Percentiles rank a stretch among this genome's conserved stretches.
These are phyloP conservation scores for Discostella stelligeroides DNA, from an alignment of 108 stramenopile species.

Conservation along the genomic window DNA sequence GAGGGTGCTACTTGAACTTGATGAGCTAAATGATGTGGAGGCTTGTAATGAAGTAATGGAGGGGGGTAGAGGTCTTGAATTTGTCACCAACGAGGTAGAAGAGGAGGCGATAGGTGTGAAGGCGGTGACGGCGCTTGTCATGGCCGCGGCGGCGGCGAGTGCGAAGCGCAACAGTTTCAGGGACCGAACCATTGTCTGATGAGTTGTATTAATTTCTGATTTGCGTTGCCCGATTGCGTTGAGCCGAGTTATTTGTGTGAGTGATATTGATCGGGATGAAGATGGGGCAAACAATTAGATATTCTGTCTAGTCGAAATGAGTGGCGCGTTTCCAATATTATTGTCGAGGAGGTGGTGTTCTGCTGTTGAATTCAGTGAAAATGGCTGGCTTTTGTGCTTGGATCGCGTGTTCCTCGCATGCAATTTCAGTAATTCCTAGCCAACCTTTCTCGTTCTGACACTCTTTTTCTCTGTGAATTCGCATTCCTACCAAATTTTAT, in stretches of 20 bases:
- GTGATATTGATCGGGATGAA: too few relatives aligned
- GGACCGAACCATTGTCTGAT: not conserved
- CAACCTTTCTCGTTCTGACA: too few relatives aligned
- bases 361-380: too few relatives aligned
- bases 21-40: not conserved
- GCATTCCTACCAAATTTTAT: not conserved
- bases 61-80: not conserved
- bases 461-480: not conserved
- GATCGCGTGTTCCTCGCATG: too few relatives aligned
- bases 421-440: too few relatives aligned
- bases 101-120: conserved; percentile 9
- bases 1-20: not conserved
- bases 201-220: not conserved
- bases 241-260: too few relatives aligned
- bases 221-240: too few relatives aligned
- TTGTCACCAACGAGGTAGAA: not conserved
- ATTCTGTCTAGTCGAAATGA: too few relatives aligned
- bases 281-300: too few relatives aligned
- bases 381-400: too few relatives aligned
- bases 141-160: conserved; percentile 13
- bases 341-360: too few relatives aligned
- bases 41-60: conserved; percentile 4
- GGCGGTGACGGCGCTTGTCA: conserved; percentile 10
- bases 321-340: too few relatives aligned
- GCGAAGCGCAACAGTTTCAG: conserved; percentile 4